Conservation (phyloP, 2,329 filamentous ascomycete species). For the Stenocarpella maydis region DNA sequence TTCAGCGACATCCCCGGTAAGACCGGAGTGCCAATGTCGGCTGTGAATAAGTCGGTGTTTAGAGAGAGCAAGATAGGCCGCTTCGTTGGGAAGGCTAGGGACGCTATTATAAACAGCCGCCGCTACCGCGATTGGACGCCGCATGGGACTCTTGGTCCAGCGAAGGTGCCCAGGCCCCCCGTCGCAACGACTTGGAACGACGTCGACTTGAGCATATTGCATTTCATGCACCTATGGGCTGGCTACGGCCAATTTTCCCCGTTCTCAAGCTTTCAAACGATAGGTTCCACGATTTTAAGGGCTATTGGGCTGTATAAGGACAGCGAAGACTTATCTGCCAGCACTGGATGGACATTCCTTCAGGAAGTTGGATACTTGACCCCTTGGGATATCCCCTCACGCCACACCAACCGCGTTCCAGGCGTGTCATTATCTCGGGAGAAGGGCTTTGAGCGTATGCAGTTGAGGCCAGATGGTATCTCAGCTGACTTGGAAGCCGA, state of each 20-base stretch:
- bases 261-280: slow-evolving; percentile 62
- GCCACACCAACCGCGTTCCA: slow-evolving; percentile 67
- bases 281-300: slow-evolving; percentile 71
- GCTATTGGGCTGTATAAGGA: slow-evolving; percentile 67
- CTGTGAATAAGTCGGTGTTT: slow-evolving; percentile 36
- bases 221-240: slow-evolving; percentile 76
- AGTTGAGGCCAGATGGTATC: slow-evolving; percentile 37
- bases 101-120: slow-evolving; percentile 61
- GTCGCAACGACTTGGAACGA: slow-evolving; percentile 51
- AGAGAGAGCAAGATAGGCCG: slow-evolving; percentile 44
- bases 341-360: slow-evolving; percentile 70
- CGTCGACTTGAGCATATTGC: slow-evolving; percentile 64
- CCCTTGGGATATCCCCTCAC: slow-evolving; percentile 73
- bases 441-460: slow-evolving; percentile 51
- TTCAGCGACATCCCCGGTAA: slow-evolving; percentile 54
- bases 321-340: slow-evolving; percentile 53
- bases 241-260: slow-evolving; percentile 62
- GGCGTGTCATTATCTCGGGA: slow-evolving; percentile 53
- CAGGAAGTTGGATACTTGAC: slow-evolving; percentile 78
- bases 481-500: slow-evolving; percentile 45
- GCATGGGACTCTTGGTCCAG: slow-evolving; percentile 57
- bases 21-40: slow-evolving; percentile 37
- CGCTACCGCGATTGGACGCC: slow-evolving; percentile 56
- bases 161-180: slow-evolving; percentile 34
- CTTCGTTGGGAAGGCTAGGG: slow-evolving; percentile 60